A percentile compares a stretch with the other conserved stretches of the same genome.
Conservation (phyloP, 1,284 basidiomycete genomes). For the Papiliotrema flavescens region DNA sequence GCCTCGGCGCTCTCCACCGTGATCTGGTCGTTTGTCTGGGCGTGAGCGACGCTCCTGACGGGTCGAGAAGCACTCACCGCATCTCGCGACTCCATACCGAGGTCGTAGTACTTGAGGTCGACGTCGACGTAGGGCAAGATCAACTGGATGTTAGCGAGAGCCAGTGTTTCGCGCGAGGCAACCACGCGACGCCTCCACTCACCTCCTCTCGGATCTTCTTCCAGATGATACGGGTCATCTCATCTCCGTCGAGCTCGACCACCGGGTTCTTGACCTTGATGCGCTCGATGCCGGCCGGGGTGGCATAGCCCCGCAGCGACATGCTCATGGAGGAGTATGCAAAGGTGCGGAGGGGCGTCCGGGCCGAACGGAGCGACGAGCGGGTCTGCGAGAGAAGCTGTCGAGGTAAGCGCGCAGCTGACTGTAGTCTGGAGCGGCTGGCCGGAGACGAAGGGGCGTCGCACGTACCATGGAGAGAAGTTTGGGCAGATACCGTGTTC, state of each 20-base stretch:
- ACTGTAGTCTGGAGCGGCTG: no score
- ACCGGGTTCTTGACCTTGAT: conserved; percentile 84
- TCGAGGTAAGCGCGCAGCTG: neutral
- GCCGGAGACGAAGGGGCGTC: no score
- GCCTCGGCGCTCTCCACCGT: conserved; percentile 92
- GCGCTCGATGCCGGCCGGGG: conserved; percentile 32
- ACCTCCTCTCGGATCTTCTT: conserved; percentile 97
- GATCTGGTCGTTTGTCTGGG: conserved; percentile 85
- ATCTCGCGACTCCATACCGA: conserved; percentile 89
- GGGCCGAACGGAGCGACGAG: neutral
- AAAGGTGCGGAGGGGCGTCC: neutral
- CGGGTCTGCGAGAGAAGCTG: neutral
- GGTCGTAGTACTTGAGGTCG: conserved; percentile 97
- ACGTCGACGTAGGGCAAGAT: conserved; percentile 92
- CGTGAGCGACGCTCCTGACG: neutral
- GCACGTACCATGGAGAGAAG: no score
- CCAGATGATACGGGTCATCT: conserved; percentile 98
- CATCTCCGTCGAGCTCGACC: conserved; percentile 94
- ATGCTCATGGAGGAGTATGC: conserved; percentile 4
- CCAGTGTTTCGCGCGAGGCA: neutral
- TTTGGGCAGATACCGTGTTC: no score
- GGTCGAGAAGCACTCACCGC: conserved; percentile 54
- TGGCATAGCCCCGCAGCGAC: conserved; percentile 21
- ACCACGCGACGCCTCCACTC: conserved; percentile 25
- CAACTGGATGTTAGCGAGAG: conserved; percentile 55